These are phyloP conservation scores for Baorangia bicolor DNA, from an alignment of 768 basidiomycete species.

Conservation along the genomic window DNA sequence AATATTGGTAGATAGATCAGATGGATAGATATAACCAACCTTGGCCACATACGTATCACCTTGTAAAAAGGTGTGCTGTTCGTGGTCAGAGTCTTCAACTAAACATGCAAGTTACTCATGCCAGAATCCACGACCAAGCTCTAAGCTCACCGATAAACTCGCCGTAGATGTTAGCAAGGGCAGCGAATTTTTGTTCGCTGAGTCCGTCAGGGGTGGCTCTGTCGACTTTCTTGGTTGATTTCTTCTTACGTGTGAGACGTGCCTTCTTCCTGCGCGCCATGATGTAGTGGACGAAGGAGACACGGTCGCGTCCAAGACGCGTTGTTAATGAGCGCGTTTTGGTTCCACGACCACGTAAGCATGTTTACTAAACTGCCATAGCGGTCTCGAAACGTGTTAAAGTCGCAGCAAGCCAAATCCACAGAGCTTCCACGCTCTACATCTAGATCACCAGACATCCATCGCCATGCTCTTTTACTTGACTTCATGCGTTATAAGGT, in stretches of 20 bases:
- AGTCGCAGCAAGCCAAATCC: background rate
- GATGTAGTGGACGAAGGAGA: slow-evolving; percentile 1
- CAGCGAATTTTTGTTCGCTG: slow-evolving; percentile 11
- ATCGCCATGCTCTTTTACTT: slow-evolving; percentile 42
- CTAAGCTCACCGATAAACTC: too few relatives aligned
- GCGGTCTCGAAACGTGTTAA: slow-evolving; percentile 13
- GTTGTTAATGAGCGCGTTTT: slow-evolving; percentile 28
- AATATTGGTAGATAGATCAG: background rate
- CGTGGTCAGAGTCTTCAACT: slow-evolving; percentile 18
- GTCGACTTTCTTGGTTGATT: background rate
- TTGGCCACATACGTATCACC: slow-evolving; percentile 35
- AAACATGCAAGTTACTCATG: background rate
- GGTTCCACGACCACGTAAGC: slow-evolving; percentile 22
- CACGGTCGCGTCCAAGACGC: slow-evolving; percentile 27
- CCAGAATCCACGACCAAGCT: background rate
- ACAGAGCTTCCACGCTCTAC: background rate
- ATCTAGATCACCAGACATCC: slow-evolving; percentile 1
- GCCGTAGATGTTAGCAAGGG: too few relatives aligned
- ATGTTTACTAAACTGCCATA: slow-evolving; percentile 3
- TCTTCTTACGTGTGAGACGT: slow-evolving; percentile 22
- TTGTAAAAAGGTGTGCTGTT: slow-evolving; percentile 24
- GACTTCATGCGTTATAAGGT: slow-evolving; percentile 43
- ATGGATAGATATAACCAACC: background rate
- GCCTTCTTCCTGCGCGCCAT: slow-evolving; percentile 27
- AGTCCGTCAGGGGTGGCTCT: slow-evolving; percentile 2